Base-by-base conservation (phyloP, 2,329 filamentous ascomycete genomes). In the Fusarium lateritium region DNA sequence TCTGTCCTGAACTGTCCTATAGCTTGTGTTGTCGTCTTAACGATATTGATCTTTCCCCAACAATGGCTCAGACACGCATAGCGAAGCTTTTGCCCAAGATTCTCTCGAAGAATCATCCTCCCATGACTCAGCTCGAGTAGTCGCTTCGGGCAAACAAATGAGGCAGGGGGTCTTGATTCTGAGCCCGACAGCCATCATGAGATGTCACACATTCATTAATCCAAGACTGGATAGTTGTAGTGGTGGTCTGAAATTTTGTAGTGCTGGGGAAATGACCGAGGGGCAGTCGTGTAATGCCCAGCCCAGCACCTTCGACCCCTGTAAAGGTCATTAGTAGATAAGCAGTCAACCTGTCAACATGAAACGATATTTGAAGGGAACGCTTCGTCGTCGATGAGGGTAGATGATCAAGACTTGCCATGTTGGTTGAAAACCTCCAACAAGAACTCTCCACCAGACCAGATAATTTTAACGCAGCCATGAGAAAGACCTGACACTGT, bases 81-180 rank as follows among this genome's bases (percentile, higher is more conserved):
- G 0, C 34, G 22, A 2, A 51, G 2, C 2, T 4, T 13, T 2
- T 28, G 22, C 0, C 34, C 34, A 0, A 51, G 9, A 9, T 51
- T 1, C 2, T 51, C 34, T 11, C 22, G 47, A 3, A 51, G 47
- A 17, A 28, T 10, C 14, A 51, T 0, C 1, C 4, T 13, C 3
- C 9, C n/a, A 5, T 51, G 6, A 17, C 34, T 51, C 2, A 51
- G 7, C 2, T 51, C 34, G 5, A 51, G 47, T 6, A 51, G 14
- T 5, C 47, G 15, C 33, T 40, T 51, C 5, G 47, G 47, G 6
- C 34, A 51, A 3, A 9, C 4, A 9, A 28, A 51, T 0, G 33
- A 13, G 3, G 4, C 17, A 19, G 14, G 1, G 7, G 8, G 13
- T 9, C 6, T 8, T 17, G 6, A 1, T 11, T 28, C 13, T 17